Percentiles rank a stretch among this genome's conserved stretches.
Evolutionary conservation across 768 basidiomycete species (phyloP).

Genomic region (Gyrodon lividus): DNA sequence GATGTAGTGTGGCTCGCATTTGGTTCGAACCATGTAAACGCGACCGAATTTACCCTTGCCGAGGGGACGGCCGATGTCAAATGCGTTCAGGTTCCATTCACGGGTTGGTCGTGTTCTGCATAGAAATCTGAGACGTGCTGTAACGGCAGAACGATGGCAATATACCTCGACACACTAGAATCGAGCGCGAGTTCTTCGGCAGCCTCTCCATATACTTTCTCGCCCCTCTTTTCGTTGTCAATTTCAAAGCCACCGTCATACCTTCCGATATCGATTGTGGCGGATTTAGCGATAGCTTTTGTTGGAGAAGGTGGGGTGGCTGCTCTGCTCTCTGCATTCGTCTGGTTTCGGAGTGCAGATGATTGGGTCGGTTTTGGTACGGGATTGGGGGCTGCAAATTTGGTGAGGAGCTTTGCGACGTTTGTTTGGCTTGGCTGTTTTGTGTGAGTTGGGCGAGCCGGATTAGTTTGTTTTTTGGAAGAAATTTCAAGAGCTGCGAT

Average conservation of each 20-base stretch:
- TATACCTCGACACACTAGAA: constrained; percentile 70
- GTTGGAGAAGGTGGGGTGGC: constrained; percentile 25
- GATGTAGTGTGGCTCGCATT: constrained; percentile 83
- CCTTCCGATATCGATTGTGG: constrained; percentile 70
- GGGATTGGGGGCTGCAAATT: constrained; percentile 67
- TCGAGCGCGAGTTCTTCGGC: constrained; percentile 83
- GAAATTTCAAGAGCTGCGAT: constrained; percentile 69
- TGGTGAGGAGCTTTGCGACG: constrained; percentile 70
- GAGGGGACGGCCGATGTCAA: constrained; percentile 93
- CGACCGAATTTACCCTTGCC: constrained; percentile 99
- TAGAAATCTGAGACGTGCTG: neutral
- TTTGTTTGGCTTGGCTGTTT: constrained; percentile 61
- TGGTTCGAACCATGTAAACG: constrained; percentile 98
- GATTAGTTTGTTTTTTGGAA: constrained; percentile 43
- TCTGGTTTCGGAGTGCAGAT: constrained; percentile 45
- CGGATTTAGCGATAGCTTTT: constrained; percentile 20
- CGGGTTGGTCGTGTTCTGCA: constrained; percentile 69
- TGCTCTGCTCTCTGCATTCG: constrained; percentile 24
- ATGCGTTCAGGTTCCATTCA: constrained; percentile 81
- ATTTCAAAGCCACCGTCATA: constrained; percentile 98
- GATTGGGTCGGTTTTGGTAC: constrained; percentile 31
- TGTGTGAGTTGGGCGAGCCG: constrained; percentile 34
- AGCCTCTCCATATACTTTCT: constrained; percentile 71
- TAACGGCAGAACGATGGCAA: constrained; percentile 1
- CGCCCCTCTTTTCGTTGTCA: constrained; percentile 80